phyloP scores from a whole-genome alignment of 768 basidiomycete genomes.

The Lactarius pseudohatsudake region DNA sequence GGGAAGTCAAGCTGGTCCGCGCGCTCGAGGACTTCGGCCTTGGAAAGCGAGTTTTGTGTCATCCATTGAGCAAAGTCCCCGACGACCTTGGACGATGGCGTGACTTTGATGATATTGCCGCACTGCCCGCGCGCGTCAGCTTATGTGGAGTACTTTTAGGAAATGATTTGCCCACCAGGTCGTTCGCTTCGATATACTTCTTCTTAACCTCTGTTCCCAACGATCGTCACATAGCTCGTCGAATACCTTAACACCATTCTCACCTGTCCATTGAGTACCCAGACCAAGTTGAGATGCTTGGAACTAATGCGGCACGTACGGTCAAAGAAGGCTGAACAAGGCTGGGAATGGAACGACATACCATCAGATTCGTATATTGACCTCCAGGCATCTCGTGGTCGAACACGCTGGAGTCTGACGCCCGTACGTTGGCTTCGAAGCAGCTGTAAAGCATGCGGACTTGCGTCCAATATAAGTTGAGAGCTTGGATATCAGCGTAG shows the following conservation, averaged over 20 bases:
- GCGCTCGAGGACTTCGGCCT: slow-evolving; percentile 80
- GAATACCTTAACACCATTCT: slow-evolving; percentile 24
- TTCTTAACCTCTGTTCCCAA: slow-evolving; percentile 79
- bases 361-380: slow-evolving; percentile 92
- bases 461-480: slow-evolving; percentile 98
- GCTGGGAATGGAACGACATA: slow-evolving; percentile 38
- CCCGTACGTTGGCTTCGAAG: slow-evolving; percentile 97
- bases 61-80: slow-evolving; percentile 99
- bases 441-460: slow-evolving; percentile 92
- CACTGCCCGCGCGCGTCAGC: slow-evolving; percentile 50
- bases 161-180: slow-evolving; percentile 58
- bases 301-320: slow-evolving; percentile 57
- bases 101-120: slow-evolving; percentile 98
- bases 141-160: slow-evolving; percentile 18
- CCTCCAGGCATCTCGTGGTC: slow-evolving; percentile 99
- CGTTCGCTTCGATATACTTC: slow-evolving; percentile 98
- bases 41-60: slow-evolving; percentile 90
- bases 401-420: slow-evolving; percentile 97
- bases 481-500: slow-evolving; percentile 93
- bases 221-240: neutral
- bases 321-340: slow-evolving; percentile 31
- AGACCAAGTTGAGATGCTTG: slow-evolving; percentile 97
- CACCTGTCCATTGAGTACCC: slow-evolving; percentile 93
- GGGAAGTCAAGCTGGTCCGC: slow-evolving; percentile 97
- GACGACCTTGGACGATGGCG: slow-evolving; percentile 97